Evolutionary conservation across 768 basidiomycete genomes (phyloP), one percentile per base, ranked within the genome.

Genomic region (Pisolithus marmoratus): DNA sequence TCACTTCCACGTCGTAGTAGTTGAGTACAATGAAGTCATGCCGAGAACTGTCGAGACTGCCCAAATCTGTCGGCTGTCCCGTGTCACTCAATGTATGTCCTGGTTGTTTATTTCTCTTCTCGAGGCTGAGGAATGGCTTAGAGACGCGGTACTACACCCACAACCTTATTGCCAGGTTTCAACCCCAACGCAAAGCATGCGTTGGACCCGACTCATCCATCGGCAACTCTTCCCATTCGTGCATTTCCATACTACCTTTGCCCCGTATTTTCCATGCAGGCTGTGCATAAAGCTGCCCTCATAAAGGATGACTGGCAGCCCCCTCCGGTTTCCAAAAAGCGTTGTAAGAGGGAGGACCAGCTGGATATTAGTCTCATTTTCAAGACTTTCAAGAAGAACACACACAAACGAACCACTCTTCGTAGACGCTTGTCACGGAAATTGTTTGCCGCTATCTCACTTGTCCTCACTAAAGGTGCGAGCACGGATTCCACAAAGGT

Each of bases 201-300:
- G 4, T 2, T 66, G 12, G 56, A 66, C 45, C 56, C 60, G 2
- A 7, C 29, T 2, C 64, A 66, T 24, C 64, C 63, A 12, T 56
- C 63, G 0, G 48, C 56, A 0, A 41, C 17, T 22, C 58, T 58
- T 31, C 1, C 36, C 24, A 29, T 57, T 5, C 55, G 58, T 17
- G 43, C 38, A 26, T 5, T 65, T 7, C 64, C 64, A 15, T 20
- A 34, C 31, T 58, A 59, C 12, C 49, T 42, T 17, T 63, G 57
- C 9, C 56, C 62, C 5, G 58, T 49, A 0, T 66, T 66, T 46
- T 45, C 56, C 19, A 38, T 65, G 11, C 61, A 62, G 36, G 64
- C 62, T 11, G 50, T 65, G 4, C 64, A 63, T 6, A 53, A 63
- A 12, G 52, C 58, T 17, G 23, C 61, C n/a, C 57, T 65, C 8